phyloP scores from a whole-genome alignment of 352 stramenopile genomes.

The Phytophthora palmivora region DNA sequence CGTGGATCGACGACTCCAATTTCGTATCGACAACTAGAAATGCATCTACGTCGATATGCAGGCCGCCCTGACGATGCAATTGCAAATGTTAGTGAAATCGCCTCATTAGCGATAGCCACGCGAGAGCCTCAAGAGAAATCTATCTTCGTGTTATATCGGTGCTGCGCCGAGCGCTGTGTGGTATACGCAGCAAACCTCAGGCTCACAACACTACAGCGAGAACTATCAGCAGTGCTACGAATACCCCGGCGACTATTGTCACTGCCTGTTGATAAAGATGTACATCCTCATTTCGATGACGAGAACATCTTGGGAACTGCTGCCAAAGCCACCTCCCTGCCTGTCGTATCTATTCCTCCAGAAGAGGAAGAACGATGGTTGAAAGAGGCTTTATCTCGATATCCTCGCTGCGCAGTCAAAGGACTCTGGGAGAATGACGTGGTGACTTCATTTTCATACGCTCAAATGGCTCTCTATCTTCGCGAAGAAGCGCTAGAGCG shows the following conservation, averaged over 20 bases:
- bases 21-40: constrained; percentile 77
- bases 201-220: constrained; percentile 53
- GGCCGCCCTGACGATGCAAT: constrained; percentile 76
- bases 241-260: constrained; percentile 18
- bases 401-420: constrained; percentile 44
- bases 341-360: constrained; percentile 35
- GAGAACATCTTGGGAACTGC: constrained; percentile 13
- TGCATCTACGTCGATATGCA: constrained; percentile 73
- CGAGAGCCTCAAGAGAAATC: constrained; percentile 53
- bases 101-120: constrained; percentile 54
- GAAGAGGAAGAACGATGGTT: constrained; percentile 35
- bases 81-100: constrained; percentile 59
- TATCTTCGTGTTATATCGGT: constrained; percentile 49
- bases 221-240: constrained; percentile 54
- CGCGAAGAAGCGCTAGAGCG: constrained; percentile 67
- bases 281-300: constrained; percentile 4
- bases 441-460: constrained; percentile 47
- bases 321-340: constrained; percentile 5
- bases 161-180: constrained; percentile 59
- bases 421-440: constrained; percentile 71
- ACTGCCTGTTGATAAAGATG: not conserved
- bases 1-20: constrained; percentile 62
- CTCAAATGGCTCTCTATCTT: constrained; percentile 72
- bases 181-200: constrained; percentile 67
- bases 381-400: constrained; percentile 43